Evolutionary conservation across 2,329 filamentous ascomycete species (phyloP).

Genomic region (Pseudocercospora macadamiae): DNA sequence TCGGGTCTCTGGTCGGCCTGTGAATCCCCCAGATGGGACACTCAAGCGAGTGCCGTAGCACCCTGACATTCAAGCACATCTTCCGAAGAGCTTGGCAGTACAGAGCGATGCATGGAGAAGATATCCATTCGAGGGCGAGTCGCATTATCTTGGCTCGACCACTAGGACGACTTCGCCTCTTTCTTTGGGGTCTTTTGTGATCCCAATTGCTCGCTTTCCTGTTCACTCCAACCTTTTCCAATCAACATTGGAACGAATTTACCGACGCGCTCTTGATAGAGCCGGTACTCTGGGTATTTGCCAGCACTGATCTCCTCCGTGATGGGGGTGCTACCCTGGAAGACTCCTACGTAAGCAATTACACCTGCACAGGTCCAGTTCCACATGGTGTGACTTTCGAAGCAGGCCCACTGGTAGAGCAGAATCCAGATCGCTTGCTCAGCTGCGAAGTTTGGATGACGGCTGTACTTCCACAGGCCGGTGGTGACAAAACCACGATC

Average conservation of each 20-base stretch:
- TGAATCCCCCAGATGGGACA: neutral
- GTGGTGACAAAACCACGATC: conserved; percentile 85
- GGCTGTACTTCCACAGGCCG: conserved; percentile 83
- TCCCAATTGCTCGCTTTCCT: conserved; percentile 27
- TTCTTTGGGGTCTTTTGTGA: conserved; percentile 18
- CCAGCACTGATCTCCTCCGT: conserved; percentile 78
- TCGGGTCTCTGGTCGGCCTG: neutral
- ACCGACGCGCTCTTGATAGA: conserved; percentile 81
- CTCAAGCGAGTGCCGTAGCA: neutral
- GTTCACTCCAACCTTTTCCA: conserved; percentile 38
- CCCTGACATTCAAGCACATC: neutral
- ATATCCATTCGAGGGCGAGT: neutral
- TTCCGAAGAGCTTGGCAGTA: neutral
- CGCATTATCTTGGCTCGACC: neutral
- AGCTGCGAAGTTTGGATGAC: conserved; percentile 92
- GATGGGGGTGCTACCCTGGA: conserved; percentile 85
- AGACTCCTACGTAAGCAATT: conserved; percentile 72
- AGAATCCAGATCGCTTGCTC: conserved; percentile 90
- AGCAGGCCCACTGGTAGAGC: conserved; percentile 86
- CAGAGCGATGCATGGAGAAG: neutral
- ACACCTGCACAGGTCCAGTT: conserved; percentile 80
- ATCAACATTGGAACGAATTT: conserved; percentile 72
- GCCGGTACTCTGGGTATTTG: conserved; percentile 86
- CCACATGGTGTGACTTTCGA: conserved; percentile 68
- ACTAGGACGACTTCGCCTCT: conserved; percentile 12